A percentile compares a stretch with the other conserved stretches of the same genome.
These are phyloP conservation scores for Nicotiana undulata DNA, from an alignment of 257 asterid species.

Conservation along the genomic window DNA sequence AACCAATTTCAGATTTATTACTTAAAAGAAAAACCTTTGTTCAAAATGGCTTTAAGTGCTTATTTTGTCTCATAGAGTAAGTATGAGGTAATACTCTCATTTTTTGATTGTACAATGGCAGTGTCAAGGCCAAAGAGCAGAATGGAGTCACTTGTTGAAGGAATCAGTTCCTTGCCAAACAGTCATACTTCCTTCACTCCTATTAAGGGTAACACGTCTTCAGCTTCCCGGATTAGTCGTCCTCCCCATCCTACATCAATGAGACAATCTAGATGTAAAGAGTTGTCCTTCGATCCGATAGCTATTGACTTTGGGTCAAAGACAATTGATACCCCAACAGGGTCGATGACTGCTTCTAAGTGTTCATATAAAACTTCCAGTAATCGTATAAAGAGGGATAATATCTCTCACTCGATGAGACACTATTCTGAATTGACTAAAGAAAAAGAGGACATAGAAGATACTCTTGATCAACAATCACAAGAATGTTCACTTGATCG, in stretches of 20 bases:
- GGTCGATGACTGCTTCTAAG: conserved; percentile 31
- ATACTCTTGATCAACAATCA: conserved; percentile 17
- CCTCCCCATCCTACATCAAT: conserved; percentile 53
- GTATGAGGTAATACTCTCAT: conserved; percentile 11
- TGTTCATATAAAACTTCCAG: conserved; percentile 29
- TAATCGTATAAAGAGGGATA: conserved; percentile 12
- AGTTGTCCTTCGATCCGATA: conserved; percentile 28
- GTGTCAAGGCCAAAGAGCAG: conserved; percentile 32
- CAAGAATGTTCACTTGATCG: conserved; percentile 14
- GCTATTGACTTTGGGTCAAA: conserved; percentile 31
- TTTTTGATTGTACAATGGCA: conserved; percentile 19
- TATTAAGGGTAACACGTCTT: conserved; percentile 27
- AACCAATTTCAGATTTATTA: background rate
- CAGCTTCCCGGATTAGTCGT: conserved; percentile 35
- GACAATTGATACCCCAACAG: conserved; percentile 19
- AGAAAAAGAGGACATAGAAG: conserved; percentile 17
- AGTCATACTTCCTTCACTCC: conserved; percentile 30
- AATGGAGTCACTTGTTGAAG: conserved; percentile 62
- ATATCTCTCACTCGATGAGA: conserved; percentile 1
- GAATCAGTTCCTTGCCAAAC: conserved; percentile 46
- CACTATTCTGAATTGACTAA: conserved; percentile 13
- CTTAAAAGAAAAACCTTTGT: background rate
- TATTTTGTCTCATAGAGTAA: background rate
- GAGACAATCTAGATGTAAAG: conserved; percentile 33
- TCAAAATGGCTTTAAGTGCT: background rate